Evolutionary conservation across 108 stramenopile species (phyloP), one percentile per base, ranked within the genome.

Genomic region (Cyclostephanos tholiformis): DNA sequence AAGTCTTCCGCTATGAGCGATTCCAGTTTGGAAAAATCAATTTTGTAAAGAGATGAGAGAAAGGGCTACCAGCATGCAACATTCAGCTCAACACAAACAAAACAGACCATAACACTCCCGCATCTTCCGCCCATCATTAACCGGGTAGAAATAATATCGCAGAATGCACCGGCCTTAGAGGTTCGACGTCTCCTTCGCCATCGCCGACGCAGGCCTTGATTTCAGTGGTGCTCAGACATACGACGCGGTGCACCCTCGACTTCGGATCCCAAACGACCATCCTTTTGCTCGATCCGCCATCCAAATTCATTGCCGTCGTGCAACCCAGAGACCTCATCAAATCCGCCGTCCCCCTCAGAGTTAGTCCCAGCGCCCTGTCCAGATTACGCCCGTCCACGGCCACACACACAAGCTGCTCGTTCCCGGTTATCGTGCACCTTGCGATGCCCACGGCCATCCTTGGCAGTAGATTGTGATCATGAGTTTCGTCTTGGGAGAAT

Each of bases 311-410:
- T 6, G 76, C 76, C 44, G 57, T 67, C 23, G 44, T 58, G 17
- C 81, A 82, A 2, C 81, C 81, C 39, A 82, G 35, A 10, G 71
- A 56, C 56, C 43, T 36, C 38, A 82, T 41, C n/a, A 82, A 41
- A 50, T 77, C 69, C 36, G 71, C 71, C 13, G 64, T 71, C 25
- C 75, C 75, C 17, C 41, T 20, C 1, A 82, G 43, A 39, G 81
- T 82, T 10, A 82, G 35, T 0, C 81, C 81, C 29, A 76, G 61
- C 27, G 76, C 76, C 55, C 56, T 25, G 17, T 72, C 76, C 25
- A 82, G 46, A 60, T 82, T 77, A 25, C 81, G 60, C 17, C 81
- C 81, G 41, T 82, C 81, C 23, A 82, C 62, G 8, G 79, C 79
- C 8, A 69, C 79, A 17, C 64, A 66, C 2, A 72, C 55, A 6